Base-by-base conservation (phyloP, 2,329 filamentous ascomycete genomes). In the Peltaster fructicola region DNA sequence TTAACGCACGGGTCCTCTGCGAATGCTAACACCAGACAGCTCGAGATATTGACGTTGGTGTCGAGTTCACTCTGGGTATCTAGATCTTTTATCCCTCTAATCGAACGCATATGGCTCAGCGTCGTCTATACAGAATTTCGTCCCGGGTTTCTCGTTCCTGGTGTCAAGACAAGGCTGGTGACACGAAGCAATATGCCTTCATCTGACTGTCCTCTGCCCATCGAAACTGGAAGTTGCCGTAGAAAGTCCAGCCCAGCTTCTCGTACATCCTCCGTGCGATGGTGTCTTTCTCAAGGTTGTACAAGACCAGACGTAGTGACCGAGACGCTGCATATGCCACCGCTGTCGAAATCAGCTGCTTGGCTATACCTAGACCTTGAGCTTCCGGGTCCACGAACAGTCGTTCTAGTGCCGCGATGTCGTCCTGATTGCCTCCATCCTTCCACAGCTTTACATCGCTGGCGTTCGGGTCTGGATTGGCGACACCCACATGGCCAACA, bases 31-130 rank as follows among this genome's bases (percentile, higher is more conserved):
- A 27, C 25, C 7, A 22, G 14, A 25, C 42, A 78, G 79, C 88
- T 45, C 78, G 85, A 46, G 84, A 93, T 44, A 93, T 93, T 48
- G 88, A 95, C 48, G 85, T 95, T 39, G 85, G 84, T 45, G 85
- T 95, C 44, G 80, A 91, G 61, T 92, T 91, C 60, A 78, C 73
- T 43, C 68, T 92, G 50, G 85, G 82, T 61, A 93, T 93, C 63
- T 95, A 79, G 57, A 40, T 23, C 22, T 22, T 21, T 20, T 20
- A 14, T 25, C 14, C 12, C 18, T 17, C 19, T 22, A 4, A 22
- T 22, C 9, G 20, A 22, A n/a, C n/a, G n/a, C n/a, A n/a, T n/a
- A n/a, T n/a, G n/a, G n/a, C n/a, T n/a, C n/a, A n/a, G n/a, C n/a
- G n/a, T n/a, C n/a, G n/a, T n/a, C n/a, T n/a, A n/a, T n/a, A n/a